Evolutionary conservation across 768 basidiomycete species (phyloP), one percentile per base, ranked within the genome.

Genomic region (Lentinula detonsa): DNA sequence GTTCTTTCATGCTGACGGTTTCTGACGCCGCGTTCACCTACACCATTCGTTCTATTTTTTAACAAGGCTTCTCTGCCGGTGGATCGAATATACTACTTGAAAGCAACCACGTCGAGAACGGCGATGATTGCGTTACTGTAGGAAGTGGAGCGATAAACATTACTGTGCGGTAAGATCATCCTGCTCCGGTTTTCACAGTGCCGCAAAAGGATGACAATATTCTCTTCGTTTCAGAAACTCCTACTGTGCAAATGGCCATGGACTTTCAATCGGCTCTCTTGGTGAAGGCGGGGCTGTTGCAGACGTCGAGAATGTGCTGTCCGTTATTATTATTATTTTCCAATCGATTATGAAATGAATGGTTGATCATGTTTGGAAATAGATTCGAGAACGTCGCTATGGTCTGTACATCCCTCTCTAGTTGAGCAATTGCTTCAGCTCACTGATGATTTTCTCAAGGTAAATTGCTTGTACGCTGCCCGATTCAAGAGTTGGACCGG

Each of bases 401-500:
- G 79, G 81, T 78, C 43, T 15, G 70, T 54, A 59, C 34, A 34
- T 40, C 8, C 8, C 11, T 37, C 11, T 40, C 16, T 8, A 10
- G 16, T 10, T 23, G 16, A 5, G 37, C 4, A 13, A 35, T 11
- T 1, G 5, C 9, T 40, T 16, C 7, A 11, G 39, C 15, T 61
- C 8, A 40, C 37, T 10, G 42, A 37, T 42, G 21, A 46, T 16
- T 45, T 40, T 28, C 28, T 56, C 3, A 59, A 85, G 83, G 78
- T 78, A 63, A 76, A 78, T 57, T 70, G 78, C 0, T 69, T 85
- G 2, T 85, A 85, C 60, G 85, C 73, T 6, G 85, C 84, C n/a
- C 78, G 85, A 9, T 87, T 86, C 74, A 86, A 86, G 73, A 86
- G 85, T 66, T 86, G 84, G 84, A 80, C 82, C 0, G 85, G 85